Percentiles rank a stretch among this genome's conserved stretches.
Conservation (phyloP, 345 rosid genomes). For the Psidium friedrichsthalianum region DNA sequence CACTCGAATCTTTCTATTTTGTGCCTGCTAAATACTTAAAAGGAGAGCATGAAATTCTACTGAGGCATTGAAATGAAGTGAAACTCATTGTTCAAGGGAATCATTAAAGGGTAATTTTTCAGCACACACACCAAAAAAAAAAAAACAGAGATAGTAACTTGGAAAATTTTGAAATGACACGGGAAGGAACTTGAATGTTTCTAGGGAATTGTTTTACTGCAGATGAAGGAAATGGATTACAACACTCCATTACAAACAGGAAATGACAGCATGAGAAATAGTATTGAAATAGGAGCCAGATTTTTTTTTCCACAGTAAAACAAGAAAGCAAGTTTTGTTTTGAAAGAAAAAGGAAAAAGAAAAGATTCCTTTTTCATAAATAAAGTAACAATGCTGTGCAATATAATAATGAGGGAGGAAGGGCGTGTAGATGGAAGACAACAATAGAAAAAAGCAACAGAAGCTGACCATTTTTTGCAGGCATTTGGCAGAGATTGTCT, state of each 20-base stretch:
- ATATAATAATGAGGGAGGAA: neutral
- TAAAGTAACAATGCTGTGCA: neutral
- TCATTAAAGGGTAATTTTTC: neutral
- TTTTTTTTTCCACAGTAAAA: neutral
- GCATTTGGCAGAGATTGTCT: conserved; percentile 12
- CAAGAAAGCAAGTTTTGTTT: neutral
- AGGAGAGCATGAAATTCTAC: neutral
- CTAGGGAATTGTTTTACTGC: neutral
- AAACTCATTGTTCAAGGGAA: neutral
- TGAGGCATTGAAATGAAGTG: neutral
- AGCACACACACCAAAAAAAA: neutral
- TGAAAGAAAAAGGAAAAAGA: neutral
- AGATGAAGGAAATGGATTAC: neutral
- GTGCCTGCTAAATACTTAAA: neutral
- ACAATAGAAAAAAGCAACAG: neutral
- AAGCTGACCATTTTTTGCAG: conserved; percentile 11
- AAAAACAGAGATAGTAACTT: neutral
- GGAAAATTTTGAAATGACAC: neutral
- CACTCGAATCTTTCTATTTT: neutral
- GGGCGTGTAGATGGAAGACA: neutral
- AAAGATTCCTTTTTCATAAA: neutral
- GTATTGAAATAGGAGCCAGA: neutral
- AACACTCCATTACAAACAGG: neutral
- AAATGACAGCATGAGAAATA: neutral
- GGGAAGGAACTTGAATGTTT: neutral